A percentile compares a stretch with the other conserved stretches of the same genome.
Evolutionary conservation across 495 filamentous ascomycete species (phyloP).

Genomic region (Friedmanniomyces simplex): DNA sequence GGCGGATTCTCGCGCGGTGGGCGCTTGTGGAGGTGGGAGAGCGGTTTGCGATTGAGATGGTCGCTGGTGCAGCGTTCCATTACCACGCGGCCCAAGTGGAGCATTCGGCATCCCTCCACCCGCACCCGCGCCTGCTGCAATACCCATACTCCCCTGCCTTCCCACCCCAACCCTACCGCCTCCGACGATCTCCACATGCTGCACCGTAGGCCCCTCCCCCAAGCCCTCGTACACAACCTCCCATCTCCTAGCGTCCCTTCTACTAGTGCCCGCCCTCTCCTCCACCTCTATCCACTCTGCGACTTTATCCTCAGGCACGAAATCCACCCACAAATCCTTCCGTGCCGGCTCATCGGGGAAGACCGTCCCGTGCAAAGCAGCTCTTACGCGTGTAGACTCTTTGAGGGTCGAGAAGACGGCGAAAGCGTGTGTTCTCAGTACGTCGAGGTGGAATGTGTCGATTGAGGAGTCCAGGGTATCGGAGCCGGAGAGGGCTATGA

Average conservation of each 20-base stretch:
- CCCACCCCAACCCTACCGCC: background rate
- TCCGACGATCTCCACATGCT: background rate
- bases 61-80: constrained; percentile 19
- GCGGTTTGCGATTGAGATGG: constrained; percentile 9
- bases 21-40: too few species aligned
- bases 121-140: background rate
- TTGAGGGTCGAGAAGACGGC: constrained; percentile 55
- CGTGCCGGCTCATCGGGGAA: constrained; percentile 85
- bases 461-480: constrained; percentile 40
- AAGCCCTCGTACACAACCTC: constrained; percentile 55
- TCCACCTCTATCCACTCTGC: constrained; percentile 66
- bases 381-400: constrained; percentile 69
- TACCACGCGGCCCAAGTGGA: constrained; percentile 15
- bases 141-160: background rate
- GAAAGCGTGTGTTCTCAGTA: constrained; percentile 80
- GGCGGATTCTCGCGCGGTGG: too few species aligned
- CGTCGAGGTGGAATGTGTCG: constrained; percentile 64
- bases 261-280: constrained; percentile 36
- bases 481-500: constrained; percentile 79
- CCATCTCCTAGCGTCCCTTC: constrained; percentile 48
- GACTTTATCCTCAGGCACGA: constrained; percentile 67
- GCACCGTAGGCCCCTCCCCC: background rate
- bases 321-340: constrained; percentile 81
- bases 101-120: constrained; percentile 32
- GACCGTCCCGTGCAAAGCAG: constrained; percentile 60